These are phyloP conservation scores for Triangularia verruculosa DNA, from an alignment of 2,329 filamentous ascomycete species.

Conservation along the genomic window DNA sequence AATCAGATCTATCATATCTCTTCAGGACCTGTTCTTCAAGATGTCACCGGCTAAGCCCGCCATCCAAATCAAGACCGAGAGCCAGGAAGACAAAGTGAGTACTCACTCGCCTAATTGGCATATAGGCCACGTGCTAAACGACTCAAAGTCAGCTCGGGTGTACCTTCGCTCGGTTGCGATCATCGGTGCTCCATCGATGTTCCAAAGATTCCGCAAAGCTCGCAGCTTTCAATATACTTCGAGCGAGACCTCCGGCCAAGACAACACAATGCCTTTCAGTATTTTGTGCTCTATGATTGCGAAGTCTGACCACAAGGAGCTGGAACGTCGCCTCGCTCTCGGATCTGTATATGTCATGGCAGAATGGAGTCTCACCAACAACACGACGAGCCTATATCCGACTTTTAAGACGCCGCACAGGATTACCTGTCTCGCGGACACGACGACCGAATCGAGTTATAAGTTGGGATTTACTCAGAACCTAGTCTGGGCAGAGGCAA, in stretches of 20 bases:
- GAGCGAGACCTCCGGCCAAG: neutral
- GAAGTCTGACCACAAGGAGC: neutral
- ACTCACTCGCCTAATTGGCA: neutral
- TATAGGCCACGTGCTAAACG: neutral
- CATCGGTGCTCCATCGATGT: neutral
- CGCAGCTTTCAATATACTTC: neutral
- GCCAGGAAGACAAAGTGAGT: neutral
- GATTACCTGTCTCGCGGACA: neutral
- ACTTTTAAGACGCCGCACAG: neutral
- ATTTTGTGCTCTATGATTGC: neutral
- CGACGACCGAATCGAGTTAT: neutral
- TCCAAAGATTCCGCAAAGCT: neutral
- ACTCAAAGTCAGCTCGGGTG: neutral
- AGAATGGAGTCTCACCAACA: neutral
- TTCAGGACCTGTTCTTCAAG: neutral
- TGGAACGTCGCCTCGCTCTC: neutral
- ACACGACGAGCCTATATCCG: neutral
- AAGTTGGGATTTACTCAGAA: neutral
- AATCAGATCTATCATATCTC: no score
- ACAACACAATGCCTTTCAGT: neutral
- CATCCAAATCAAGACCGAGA: neutral
- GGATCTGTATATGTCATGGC: neutral
- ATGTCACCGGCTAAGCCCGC: neutral
- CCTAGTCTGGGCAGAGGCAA: neutral
- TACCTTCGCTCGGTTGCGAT: neutral